A percentile compares a stretch with the other conserved stretches of the same genome.
phyloP scores from a whole-genome alignment of 768 basidiomycete species.

The Lactarius evosmus region DNA sequence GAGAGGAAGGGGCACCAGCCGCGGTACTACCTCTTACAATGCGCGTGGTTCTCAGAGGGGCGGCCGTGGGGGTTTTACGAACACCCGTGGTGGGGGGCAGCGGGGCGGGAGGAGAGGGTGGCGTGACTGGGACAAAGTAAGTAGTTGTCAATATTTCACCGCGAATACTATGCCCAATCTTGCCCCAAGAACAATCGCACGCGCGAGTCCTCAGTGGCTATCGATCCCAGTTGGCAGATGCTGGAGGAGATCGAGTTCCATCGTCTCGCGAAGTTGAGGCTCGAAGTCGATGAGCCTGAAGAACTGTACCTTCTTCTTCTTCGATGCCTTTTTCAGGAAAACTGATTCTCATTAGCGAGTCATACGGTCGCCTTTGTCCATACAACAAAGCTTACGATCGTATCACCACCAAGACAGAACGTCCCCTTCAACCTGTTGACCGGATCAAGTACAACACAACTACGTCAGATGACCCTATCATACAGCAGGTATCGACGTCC shows the following conservation, averaged over 20 bases:
- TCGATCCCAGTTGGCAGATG: constrained; percentile 90
- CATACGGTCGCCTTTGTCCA: constrained; percentile 85
- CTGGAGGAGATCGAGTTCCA: constrained; percentile 97
- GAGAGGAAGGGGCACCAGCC: constrained; percentile 45
- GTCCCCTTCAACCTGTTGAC: constrained; percentile 87
- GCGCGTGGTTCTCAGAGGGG: constrained; percentile 44
- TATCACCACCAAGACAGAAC: constrained; percentile 89
- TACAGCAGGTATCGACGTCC: constrained; percentile 64
- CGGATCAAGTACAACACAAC: constrained; percentile 97
- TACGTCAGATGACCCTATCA: constrained; percentile 96
- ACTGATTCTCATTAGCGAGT: constrained; percentile 48
- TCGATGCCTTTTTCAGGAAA: not conserved
- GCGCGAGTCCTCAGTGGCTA: constrained; percentile 90
- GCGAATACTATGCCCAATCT: constrained; percentile 2
- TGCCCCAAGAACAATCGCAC: constrained; percentile 63
- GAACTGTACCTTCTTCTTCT: constrained; percentile 60
- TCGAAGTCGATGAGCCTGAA: constrained; percentile 93
- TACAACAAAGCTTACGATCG: constrained; percentile 97
- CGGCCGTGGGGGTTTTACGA: constrained; percentile 39
- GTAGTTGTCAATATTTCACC: constrained; percentile 20
- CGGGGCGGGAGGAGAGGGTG: constrained; percentile 71
- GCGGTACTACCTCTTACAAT: constrained; percentile 41
- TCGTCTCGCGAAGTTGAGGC: constrained; percentile 82
- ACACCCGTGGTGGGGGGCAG: constrained; percentile 47
- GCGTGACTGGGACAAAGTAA: constrained; percentile 94